Percentiles rank a stretch among this genome's conserved stretches.
Conservation (phyloP, 768 basidiomycete species). For the Termitomyces titanicus region DNA sequence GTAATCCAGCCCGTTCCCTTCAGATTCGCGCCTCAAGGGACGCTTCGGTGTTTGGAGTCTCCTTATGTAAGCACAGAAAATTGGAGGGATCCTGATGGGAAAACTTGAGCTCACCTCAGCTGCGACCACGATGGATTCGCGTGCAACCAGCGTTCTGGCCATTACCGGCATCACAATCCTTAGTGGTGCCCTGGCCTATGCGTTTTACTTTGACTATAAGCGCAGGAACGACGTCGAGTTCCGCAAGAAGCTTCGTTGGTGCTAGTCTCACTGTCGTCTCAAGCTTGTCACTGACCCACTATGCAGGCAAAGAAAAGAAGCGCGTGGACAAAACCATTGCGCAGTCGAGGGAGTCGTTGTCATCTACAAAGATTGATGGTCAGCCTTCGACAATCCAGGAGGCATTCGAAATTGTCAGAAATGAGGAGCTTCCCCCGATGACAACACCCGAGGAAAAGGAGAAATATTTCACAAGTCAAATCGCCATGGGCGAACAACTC, state of each 20-base stretch:
- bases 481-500: constrained; percentile 84
- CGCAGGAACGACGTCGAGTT: constrained; percentile 85
- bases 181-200: constrained; percentile 72
- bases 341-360: constrained; percentile 36
- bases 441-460: constrained; percentile 75
- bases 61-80: constrained; percentile 16
- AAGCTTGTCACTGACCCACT: constrained; percentile 12
- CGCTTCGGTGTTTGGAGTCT: constrained; percentile 5
- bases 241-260: constrained; percentile 84
- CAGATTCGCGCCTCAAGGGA: background rate
- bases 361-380: constrained; percentile 20
- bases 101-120: background rate
- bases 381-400: constrained; percentile 55
- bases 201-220: constrained; percentile 92
- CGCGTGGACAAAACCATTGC: constrained; percentile 69
- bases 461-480: constrained; percentile 87
- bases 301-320: constrained; percentile 90
- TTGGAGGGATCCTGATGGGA: constrained; percentile 2
- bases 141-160: constrained; percentile 36
- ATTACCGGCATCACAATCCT: constrained; percentile 49
- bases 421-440: constrained; percentile 62
- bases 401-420: constrained; percentile 63
- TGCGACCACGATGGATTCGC: constrained; percentile 34
- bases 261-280: constrained; percentile 11
- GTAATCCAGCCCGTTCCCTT: background rate